Evolutionary conservation across 2,329 filamentous ascomycete genomes (phyloP), one percentile per base, ranked within the genome.

Genomic region (Drechslerella dactyloides): DNA sequence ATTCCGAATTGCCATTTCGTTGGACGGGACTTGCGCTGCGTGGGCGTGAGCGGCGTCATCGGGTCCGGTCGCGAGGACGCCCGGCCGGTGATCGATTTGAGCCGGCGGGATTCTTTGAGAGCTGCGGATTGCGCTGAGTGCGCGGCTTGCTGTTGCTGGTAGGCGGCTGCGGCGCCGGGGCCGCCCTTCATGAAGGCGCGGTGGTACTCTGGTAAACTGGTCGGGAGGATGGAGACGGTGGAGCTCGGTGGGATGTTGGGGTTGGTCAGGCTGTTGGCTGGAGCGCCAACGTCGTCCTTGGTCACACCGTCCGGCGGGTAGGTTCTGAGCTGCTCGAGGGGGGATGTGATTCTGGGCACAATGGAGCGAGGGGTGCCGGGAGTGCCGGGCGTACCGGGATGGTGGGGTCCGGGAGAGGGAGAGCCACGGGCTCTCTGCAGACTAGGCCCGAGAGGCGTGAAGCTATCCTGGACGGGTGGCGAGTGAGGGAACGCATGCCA

Each of bases 1-100:
- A 99, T 99, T 64, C 94, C 94, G 78, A 99, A 99, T 79, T 99
- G 94, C 94, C 94, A 99, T 75, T 93, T 91, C 15, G 93, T 90
- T 0, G 90, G 90, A 77, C 82, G 90, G 91, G 2, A 73, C 48
- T 73, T 73, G 19, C 57, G 51, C 23, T 66, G 51, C 7, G 69
- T 44, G 21, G 62, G 19, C 8, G 50, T 62, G 7, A 73, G 48
- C 0, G 73, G 73, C 21, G 69, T 74, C 53, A 73, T 72, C 1
- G 69, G 73, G 27, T 73, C 73, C 2, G 73, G 68, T 21, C 72
- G 72, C 48, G 42, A 50, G 37, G 65, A 64, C 8, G 48, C 40
- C 17, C 68, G 68, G n/a, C 68, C 62, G 8, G 50, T 55, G 55
- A 72, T 53, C 1, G 60, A 64, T 13, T 61, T 54, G 37, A 72